Percentiles rank a stretch among this genome's conserved stretches.
phyloP scores from a whole-genome alignment of 768 basidiomycete species.

The Russula abietina region DNA sequence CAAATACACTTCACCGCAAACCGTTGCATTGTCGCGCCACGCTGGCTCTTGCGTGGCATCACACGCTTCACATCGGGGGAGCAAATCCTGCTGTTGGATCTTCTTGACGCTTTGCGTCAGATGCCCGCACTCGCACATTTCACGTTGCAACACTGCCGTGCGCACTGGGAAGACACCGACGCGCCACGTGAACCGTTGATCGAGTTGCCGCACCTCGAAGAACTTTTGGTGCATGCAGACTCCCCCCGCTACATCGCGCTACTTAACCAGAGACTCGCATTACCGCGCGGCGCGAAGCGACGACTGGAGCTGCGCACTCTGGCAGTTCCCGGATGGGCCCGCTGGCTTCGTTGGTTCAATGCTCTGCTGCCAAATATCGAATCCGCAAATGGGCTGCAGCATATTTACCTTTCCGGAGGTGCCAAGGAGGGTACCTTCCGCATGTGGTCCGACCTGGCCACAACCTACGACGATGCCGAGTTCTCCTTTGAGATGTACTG shows the following conservation, averaged over 20 bases:
- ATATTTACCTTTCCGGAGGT: slow-evolving; percentile 6
- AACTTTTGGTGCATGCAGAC: slow-evolving; percentile 4
- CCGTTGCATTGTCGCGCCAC: slow-evolving; percentile 8
- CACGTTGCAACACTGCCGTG: slow-evolving; percentile 10
- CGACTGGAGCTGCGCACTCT: background rate
- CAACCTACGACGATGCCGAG: slow-evolving; percentile 1
- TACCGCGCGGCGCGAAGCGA: slow-evolving; percentile 4
- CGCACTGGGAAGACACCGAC: slow-evolving; percentile 3
- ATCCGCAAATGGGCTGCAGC: slow-evolving; percentile 9
- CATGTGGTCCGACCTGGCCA: slow-evolving; percentile 1
- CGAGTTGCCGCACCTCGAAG: slow-evolving; percentile 11
- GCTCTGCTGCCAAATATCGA: background rate
- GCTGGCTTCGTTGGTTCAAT: slow-evolving; percentile 10
- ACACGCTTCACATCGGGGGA: slow-evolving; percentile 20
- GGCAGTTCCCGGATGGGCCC: slow-evolving; percentile 8
- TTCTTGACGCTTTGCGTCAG: slow-evolving; percentile 11
- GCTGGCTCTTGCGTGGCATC: slow-evolving; percentile 12
- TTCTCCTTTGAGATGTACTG: slow-evolving; percentile 10
- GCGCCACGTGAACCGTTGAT: background rate
- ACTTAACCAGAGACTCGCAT: slow-evolving; percentile 5
- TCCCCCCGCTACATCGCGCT: slow-evolving; percentile 9
- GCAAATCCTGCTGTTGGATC: slow-evolving; percentile 2
- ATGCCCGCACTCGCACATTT: slow-evolving; percentile 14
- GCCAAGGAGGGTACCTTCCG: slow-evolving; percentile 15
- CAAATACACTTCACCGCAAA: slow-evolving; percentile 8